Conservation (phyloP, 192 early-diverging fungal genomes). For the Lobosporangium transversale region DNA sequence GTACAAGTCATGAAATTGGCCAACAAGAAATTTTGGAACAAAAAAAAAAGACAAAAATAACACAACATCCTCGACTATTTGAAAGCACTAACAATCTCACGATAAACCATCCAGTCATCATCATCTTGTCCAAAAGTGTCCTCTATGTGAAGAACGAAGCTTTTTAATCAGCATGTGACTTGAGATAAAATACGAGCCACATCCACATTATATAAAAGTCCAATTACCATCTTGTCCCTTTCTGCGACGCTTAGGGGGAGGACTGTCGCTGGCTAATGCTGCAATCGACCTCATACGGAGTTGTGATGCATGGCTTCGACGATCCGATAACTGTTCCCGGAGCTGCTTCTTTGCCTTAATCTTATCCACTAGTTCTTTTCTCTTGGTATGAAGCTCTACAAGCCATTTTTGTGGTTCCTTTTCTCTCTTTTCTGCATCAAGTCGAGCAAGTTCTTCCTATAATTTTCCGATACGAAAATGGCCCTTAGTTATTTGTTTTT, state of each 20-base stretch:
- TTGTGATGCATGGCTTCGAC: slow-evolving; percentile 87
- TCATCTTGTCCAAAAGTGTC: slow-evolving; percentile 96
- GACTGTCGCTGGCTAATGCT: slow-evolving; percentile 74
- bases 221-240: slow-evolving; percentile 67
- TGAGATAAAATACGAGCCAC: too few species aligned
- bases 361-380: slow-evolving; percentile 66
- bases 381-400: slow-evolving; percentile 68
- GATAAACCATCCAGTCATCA: slow-evolving; percentile 92
- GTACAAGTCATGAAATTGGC: too few species aligned
- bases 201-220: not conserved
- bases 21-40: not conserved
- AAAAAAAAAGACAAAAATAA: too few species aligned
- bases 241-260: slow-evolving; percentile 62
- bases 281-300: slow-evolving; percentile 89
- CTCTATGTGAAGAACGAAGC: slow-evolving; percentile 56
- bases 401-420: slow-evolving; percentile 80
- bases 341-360: slow-evolving; percentile 75
- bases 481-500: not conserved
- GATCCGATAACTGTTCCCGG: slow-evolving; percentile 84
- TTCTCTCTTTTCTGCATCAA: slow-evolving; percentile 78
- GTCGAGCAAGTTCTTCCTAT: slow-evolving; percentile 68
- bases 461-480: not conserved
- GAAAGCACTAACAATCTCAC: slow-evolving; percentile 76
- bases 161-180: not conserved
- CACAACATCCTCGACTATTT: not conserved